Base-by-base conservation (phyloP, 441 rosid species). In the Raphanus hybrid region DNA sequence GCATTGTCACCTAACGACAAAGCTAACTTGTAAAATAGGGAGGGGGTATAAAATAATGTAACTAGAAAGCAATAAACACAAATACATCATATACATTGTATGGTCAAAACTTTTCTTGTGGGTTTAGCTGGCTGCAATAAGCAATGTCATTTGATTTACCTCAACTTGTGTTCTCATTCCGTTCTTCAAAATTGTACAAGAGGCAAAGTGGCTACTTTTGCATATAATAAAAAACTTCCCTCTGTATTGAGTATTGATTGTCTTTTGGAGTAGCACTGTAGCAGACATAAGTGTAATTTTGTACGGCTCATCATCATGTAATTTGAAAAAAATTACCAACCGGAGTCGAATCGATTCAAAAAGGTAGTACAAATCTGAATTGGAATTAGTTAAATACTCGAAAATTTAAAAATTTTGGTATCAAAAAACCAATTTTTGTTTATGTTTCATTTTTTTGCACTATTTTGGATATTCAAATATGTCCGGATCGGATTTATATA, bases 11-110 rank as follows among this genome's bases (percentile, higher is more conserved):
- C 18, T 48, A 59, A 16, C 52, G 32, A 14, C 50, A 62, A 78
- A 50, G 39, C 73, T 73, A 73, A 73, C 77, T 61, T 78, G 78
- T 78, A 78, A 52, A 61, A 39, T 61, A 73, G 77, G 59, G 69
- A 72, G 69, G 72, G 72, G 81, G 39, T 52, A 73, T 15, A 73
- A n/a, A 52, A n/a, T 52, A 67, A 18, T 73, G 74, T 73, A 78
- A 54, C 29, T 62, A 73, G 6, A 59, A 54, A 68, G 54, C 70
- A 73, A 78, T 73, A 78, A 62, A 54, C 29, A 27, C 57, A 39
- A 16, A 16, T 54, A 7, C 59, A 54, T 54, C 54, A 37, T 37
- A 29, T 29, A 29, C 12, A 54, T 54, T 71, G 62, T 32, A 14
- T 58, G 62, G 62, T 32, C 54, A 43, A 29, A 9, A 18, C 66